Base-by-base conservation (phyloP, 805 yeast genomes). In the Candida morakotiae region DNA sequence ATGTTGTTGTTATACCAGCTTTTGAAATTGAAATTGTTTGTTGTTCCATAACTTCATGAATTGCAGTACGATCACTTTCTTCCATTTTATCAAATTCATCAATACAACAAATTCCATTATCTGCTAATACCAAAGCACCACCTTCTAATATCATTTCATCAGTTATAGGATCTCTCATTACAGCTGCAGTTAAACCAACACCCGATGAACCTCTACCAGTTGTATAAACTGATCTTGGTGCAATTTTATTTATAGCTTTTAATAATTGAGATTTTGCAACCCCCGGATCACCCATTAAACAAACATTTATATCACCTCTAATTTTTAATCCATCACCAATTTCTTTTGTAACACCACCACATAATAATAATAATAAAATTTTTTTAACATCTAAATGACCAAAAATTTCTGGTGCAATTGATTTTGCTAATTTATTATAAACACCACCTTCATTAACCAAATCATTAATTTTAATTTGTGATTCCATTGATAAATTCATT, bases 31-130 rank as follows among this genome's bases (percentile, higher is more conserved):
- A 86, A 41, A 93, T 93, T 2, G 98, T 93, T 63, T 93, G 98
- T 61, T 93, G 98, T 66, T 93, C 98, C 98, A 93, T 93, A 23
- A 93, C 98, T 70, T 91, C 98, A 63, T 91, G 98, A 55, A 93
- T 93, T 1, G 98, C 98, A 0, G 98, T 93, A 55, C 98, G 75
- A 64, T 93, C 98, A 45, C 75, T 65, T 60, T 93, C 98, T 58
- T 91, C 97, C 98, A 93, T 93, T 68, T 93, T 93, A 64, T 93
- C 98, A 55, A 93, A 93, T 69, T 93, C 98, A 75, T 93, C 98
- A 56, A 93, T 93, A 61, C 98, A 93, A 67, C 98, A 93, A 45
- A 93, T 83, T 59, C 98, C 98, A 56, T 91, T 88, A 64, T 93
- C 98, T 0, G 98, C 96, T 39, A 93, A 67, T 5, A 93, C 98